Percentiles rank a stretch among this genome's conserved stretches.
Conservation (phyloP, 208 protist genomes). For the Porcisia hertigi region DNA sequence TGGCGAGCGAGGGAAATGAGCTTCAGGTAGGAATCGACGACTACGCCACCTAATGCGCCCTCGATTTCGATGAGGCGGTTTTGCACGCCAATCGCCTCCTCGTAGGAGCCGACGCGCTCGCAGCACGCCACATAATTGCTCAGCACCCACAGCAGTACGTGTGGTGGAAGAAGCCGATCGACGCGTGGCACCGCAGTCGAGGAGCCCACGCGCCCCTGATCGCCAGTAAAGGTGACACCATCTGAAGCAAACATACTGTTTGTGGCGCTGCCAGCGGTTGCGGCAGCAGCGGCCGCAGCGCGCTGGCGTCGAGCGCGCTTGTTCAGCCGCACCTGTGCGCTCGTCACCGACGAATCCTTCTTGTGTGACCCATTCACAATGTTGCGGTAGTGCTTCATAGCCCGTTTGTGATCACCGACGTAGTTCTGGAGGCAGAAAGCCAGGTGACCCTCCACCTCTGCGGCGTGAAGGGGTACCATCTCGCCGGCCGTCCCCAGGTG, state of each 20-base stretch:
- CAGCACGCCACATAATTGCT: slow-evolving; percentile 71
- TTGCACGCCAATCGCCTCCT: slow-evolving; percentile 51
- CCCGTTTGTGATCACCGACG: slow-evolving; percentile 72
- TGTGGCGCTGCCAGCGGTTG: background rate
- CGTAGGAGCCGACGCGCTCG: slow-evolving; percentile 50
- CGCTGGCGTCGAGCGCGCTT: slow-evolving; percentile 26
- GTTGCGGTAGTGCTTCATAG: slow-evolving; percentile 61
- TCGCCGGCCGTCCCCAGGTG: slow-evolving; percentile 34
- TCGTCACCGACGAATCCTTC: slow-evolving; percentile 9
- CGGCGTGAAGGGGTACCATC: slow-evolving; percentile 32
- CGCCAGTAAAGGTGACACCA: background rate
- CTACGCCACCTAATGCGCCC: slow-evolving; percentile 37
- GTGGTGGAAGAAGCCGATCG: slow-evolving; percentile 36
- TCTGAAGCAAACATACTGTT: background rate
- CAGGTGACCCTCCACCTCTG: slow-evolving; percentile 67
- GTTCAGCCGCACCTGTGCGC: slow-evolving; percentile 21
- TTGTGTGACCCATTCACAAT: slow-evolving; percentile 29
- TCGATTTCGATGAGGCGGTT: slow-evolving; percentile 64
- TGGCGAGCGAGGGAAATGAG: slow-evolving; percentile 49
- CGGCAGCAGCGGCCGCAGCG: slow-evolving; percentile 3
- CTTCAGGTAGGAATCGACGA: slow-evolving; percentile 54
- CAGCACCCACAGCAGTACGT: slow-evolving; percentile 63
- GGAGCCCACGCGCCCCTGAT: background rate
- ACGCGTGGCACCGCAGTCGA: slow-evolving; percentile 4
- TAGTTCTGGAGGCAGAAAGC: slow-evolving; percentile 72